Evolutionary conservation across 768 basidiomycete genomes (phyloP).

Genomic region (Amanita fuliginea): DNA sequence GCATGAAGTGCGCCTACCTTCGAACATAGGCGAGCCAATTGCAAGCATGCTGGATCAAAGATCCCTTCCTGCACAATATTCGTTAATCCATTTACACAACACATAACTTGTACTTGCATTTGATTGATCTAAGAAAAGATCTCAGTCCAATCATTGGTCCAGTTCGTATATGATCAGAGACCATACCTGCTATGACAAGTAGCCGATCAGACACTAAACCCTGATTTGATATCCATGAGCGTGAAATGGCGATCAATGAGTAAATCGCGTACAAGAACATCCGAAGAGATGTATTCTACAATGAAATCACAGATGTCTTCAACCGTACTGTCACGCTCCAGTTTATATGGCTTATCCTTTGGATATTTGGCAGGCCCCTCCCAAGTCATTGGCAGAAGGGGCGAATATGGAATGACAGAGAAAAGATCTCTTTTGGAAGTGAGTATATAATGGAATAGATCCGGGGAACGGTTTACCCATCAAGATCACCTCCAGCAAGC

Average conservation of each 20-base stretch:
- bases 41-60: constrained; percentile 41
- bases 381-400: constrained; percentile 42
- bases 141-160: background rate
- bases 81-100: background rate
- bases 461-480: constrained; percentile 39
- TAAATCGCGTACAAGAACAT: constrained; percentile 47
- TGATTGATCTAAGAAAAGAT: constrained; percentile 52
- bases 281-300: constrained; percentile 76
- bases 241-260: background rate
- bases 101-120: constrained; percentile 26
- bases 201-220: constrained; percentile 61
- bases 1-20: constrained; percentile 19
- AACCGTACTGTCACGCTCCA: constrained; percentile 43
- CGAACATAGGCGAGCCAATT: constrained; percentile 51
- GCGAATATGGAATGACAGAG: constrained; percentile 43
- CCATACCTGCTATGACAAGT: constrained; percentile 57
- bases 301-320: constrained; percentile 73
- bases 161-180: background rate
- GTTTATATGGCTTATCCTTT: constrained; percentile 21
- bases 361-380: constrained; percentile 43
- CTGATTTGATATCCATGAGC: constrained; percentile 20
- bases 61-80: constrained; percentile 41
- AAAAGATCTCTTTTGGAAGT: constrained; percentile 43
- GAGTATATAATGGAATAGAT: background rate
- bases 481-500: constrained; percentile 70